Evolutionary conservation across 352 stramenopile genomes (phyloP).

Genomic region (Phytopythium ostracodes): DNA sequence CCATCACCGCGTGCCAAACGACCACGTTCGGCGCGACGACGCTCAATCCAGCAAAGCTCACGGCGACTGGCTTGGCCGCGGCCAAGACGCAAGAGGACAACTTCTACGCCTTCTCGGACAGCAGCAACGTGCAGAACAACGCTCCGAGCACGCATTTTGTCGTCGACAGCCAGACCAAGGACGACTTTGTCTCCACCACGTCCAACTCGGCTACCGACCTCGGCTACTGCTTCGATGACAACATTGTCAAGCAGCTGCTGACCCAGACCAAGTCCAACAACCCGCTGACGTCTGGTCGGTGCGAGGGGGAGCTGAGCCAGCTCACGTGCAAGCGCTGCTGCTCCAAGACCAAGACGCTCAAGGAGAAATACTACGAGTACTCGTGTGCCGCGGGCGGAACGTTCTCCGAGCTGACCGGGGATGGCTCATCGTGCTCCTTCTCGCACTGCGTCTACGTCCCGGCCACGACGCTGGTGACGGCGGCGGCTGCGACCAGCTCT

Average conservation of each 20-base stretch:
- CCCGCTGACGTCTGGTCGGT: no score
- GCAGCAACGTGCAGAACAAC: neutral
- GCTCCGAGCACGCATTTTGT: neutral
- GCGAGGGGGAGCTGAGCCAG: neutral
- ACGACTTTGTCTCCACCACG: neutral
- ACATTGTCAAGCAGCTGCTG: constrained; percentile 1
- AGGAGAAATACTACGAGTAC: constrained; percentile 2
- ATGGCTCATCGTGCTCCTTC: neutral
- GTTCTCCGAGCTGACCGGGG: neutral
- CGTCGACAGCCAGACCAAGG: neutral
- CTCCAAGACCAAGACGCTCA: neutral
- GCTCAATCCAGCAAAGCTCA: neutral
- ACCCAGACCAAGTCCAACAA: neutral
- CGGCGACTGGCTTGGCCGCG: neutral
- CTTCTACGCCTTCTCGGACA: neutral
- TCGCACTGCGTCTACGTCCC: neutral
- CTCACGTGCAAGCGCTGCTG: constrained; percentile 2
- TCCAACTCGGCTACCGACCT: neutral
- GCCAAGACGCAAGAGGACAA: neutral
- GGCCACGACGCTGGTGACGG: neutral
- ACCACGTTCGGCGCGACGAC: neutral
- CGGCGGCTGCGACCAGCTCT: neutral
- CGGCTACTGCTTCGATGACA: neutral
- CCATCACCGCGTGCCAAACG: neutral
- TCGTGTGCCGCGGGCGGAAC: neutral